These are phyloP conservation scores for Acer yangbiense DNA, from an alignment of 345 rosid species.

Conservation along the genomic window DNA sequence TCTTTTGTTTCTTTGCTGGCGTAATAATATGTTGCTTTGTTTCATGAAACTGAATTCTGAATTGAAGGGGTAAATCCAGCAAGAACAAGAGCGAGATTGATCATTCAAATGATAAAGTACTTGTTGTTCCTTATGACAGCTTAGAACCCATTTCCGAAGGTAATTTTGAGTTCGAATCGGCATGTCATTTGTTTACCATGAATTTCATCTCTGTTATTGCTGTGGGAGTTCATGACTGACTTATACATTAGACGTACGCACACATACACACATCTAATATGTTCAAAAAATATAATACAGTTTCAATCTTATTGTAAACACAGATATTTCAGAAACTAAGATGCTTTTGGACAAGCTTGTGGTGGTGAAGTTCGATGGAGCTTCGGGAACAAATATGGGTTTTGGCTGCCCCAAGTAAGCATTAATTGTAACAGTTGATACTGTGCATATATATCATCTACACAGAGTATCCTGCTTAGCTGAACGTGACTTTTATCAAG, in stretches of 20 bases:
- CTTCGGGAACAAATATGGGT: slow-evolving; percentile 46
- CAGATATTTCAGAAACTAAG: slow-evolving; percentile 46
- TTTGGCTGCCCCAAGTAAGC: slow-evolving; percentile 56
- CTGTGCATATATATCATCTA: neutral
- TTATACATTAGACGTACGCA: too few relatives aligned
- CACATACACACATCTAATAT: neutral
- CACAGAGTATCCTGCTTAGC: neutral
- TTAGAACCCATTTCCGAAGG: slow-evolving; percentile 42
- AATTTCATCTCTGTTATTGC: neutral
- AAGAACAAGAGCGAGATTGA: slow-evolving; percentile 12
- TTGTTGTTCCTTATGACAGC: slow-evolving; percentile 44
- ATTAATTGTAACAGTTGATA: neutral
- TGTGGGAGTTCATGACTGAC: neutral
- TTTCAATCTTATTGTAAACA: slow-evolving; percentile 6
- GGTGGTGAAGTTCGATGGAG: slow-evolving; percentile 47
- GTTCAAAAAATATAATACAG: neutral
- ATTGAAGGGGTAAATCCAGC: slow-evolving; percentile 42
- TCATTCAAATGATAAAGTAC: slow-evolving; percentile 35
- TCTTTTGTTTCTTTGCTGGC: slow-evolving; percentile 11
- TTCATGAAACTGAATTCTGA: slow-evolving; percentile 22
- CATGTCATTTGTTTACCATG: slow-evolving; percentile 5
- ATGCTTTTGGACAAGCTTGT: slow-evolving; percentile 53
- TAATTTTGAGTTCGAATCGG: slow-evolving; percentile 18
- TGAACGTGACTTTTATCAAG: neutral
- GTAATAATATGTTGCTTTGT: slow-evolving; percentile 1